Conservation (phyloP, 306 rosid genomes). For the Dalbergia cochinchinensis region DNA sequence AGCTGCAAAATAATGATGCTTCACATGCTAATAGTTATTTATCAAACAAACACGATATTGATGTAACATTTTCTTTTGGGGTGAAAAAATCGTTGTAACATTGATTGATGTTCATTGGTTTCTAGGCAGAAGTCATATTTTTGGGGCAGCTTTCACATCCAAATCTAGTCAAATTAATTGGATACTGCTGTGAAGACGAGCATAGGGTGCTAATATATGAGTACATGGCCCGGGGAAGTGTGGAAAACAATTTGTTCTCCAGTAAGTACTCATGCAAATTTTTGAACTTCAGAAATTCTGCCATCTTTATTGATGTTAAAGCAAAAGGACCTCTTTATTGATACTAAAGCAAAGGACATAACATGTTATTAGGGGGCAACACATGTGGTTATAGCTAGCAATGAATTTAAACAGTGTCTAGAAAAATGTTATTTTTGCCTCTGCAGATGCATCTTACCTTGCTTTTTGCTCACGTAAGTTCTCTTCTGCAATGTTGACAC, state of each 20-base stretch:
- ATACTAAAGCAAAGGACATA: background rate
- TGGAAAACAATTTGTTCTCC: constrained; percentile 91
- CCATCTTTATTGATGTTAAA: background rate
- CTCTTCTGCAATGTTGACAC: constrained; percentile 37
- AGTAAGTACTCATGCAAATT: constrained; percentile 58
- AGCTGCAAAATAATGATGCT: constrained; percentile 4
- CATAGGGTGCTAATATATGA: constrained; percentile 92
- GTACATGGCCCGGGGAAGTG: constrained; percentile 94
- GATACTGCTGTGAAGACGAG: constrained; percentile 97
- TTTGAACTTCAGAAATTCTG: constrained; percentile 37
- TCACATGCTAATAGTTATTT: constrained; percentile 14
- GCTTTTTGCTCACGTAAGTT: background rate
- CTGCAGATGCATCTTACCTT: background rate
- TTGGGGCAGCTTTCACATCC: constrained; percentile 99
- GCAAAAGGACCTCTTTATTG: background rate
- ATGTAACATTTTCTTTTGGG: constrained; percentile 17
- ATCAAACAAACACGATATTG: background rate
- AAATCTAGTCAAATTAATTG: constrained; percentile 89
- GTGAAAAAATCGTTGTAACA: constrained; percentile 8
- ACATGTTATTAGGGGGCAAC: constrained; percentile 5
- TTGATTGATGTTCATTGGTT: constrained; percentile 51
- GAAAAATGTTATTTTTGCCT: background rate
- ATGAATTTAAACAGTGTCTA: background rate
- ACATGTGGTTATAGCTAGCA: background rate
- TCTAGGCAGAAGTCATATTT: constrained; percentile 98